Percentiles rank a stretch among this genome's conserved stretches.
These are phyloP conservation scores for Populus trichocarpa DNA, from an alignment of 441 rosid species.

Conservation along the genomic window DNA sequence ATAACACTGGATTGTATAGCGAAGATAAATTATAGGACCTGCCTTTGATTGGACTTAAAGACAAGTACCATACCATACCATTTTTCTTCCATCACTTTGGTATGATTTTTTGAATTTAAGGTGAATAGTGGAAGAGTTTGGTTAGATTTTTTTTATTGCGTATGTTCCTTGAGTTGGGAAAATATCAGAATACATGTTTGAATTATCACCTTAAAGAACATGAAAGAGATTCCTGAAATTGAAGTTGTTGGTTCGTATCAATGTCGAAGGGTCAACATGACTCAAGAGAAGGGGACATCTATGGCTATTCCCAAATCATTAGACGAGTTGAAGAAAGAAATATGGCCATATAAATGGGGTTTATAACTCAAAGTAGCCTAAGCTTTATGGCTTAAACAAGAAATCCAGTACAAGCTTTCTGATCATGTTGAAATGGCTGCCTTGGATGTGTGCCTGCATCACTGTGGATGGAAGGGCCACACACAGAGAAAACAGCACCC, in stretches of 20 bases:
- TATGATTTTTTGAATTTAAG: not conserved
- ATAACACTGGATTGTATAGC: too few relatives aligned
- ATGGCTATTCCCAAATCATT: not conserved
- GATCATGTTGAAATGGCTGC: constrained; percentile 1
- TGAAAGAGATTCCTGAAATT: not conserved
- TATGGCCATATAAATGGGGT: not conserved
- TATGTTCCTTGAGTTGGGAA: not conserved
- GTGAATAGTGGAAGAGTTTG: not conserved
- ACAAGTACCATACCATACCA: too few relatives aligned
- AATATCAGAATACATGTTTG: not conserved
- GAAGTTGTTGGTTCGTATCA: not conserved
- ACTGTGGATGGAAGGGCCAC: constrained; percentile 17
- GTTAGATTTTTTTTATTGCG: not conserved
- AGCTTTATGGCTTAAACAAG: not conserved
- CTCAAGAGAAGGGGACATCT: not conserved
- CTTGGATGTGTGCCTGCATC: not conserved
- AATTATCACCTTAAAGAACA: not conserved
- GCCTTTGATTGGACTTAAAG: too few relatives aligned
- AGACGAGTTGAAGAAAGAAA: not conserved
- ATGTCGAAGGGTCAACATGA: constrained; percentile 11
- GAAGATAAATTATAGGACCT: too few relatives aligned
- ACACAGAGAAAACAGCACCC: constrained; percentile 1
- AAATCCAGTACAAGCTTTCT: too few relatives aligned
- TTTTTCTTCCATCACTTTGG: not conserved
- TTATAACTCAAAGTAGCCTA: not conserved